phyloP scores from a whole-genome alignment of 371 early-diverging fungal genomes.

The Apophysomyces variabilis region DNA sequence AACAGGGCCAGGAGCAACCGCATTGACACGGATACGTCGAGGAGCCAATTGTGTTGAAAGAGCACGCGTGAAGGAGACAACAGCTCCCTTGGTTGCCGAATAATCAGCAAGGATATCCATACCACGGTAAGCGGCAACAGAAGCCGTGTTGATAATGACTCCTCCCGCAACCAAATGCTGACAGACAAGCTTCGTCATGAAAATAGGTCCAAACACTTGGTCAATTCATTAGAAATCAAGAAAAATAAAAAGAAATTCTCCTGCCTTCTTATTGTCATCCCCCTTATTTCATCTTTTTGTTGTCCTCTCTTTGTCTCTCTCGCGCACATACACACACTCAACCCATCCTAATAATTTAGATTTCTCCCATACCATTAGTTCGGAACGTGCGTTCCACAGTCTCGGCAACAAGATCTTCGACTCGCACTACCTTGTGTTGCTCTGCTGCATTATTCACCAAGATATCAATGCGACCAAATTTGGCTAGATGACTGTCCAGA shows the following conservation, averaged over 20 bases:
- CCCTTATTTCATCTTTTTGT: background rate
- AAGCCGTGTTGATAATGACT: constrained; percentile 61
- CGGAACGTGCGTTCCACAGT: constrained; percentile 55
- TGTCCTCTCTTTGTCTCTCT: constrained; percentile 1
- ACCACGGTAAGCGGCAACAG: constrained; percentile 66
- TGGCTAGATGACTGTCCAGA: constrained; percentile 40
- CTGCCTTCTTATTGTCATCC: background rate
- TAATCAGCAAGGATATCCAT: constrained; percentile 62
- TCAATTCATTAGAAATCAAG: constrained; percentile 9
- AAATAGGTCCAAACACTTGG: constrained; percentile 60
- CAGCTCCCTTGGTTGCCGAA: constrained; percentile 58
- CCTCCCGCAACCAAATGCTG: constrained; percentile 55
- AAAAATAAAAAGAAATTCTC: constrained; percentile 1
- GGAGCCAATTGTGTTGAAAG: constrained; percentile 64
- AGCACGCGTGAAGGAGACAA: constrained; percentile 66
- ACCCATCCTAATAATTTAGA: no score
- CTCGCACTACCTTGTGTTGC: constrained; percentile 48
- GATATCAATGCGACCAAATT: constrained; percentile 61
- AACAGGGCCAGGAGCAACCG: constrained; percentile 70
- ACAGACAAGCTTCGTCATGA: constrained; percentile 57
- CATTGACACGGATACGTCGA: constrained; percentile 66
- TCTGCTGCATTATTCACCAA: constrained; percentile 71
- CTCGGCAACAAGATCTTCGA: constrained; percentile 42
- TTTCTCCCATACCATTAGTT: constrained; percentile 45
- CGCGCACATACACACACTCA: no score